Evolutionary conservation across 169 alveolate genomes (phyloP).

Genomic region (Theileria parva): DNA sequence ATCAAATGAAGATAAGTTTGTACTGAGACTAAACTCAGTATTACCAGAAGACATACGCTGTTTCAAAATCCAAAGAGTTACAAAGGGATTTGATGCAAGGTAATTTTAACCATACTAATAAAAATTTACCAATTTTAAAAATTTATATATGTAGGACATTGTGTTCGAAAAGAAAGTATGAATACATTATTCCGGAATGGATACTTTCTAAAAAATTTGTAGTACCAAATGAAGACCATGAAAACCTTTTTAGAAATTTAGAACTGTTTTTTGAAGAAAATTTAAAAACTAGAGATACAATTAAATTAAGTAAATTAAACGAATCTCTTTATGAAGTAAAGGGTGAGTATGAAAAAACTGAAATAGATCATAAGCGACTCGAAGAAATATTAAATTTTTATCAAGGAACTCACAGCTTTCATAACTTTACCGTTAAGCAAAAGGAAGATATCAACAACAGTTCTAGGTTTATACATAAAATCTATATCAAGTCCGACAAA

Average conservation of each 20-base stretch:
- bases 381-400: slow-evolving; percentile 65
- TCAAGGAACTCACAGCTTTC: slow-evolving; percentile 80
- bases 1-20: slow-evolving; percentile 59
- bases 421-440: slow-evolving; percentile 74
- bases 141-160: slow-evolving; percentile 51
- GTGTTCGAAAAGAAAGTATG: slow-evolving; percentile 82
- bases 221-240: slow-evolving; percentile 30
- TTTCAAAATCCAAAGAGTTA: slow-evolving; percentile 74
- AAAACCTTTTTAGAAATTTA: slow-evolving; percentile 17
- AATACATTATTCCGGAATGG: slow-evolving; percentile 77
- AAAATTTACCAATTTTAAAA: not conserved
- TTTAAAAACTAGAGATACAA: slow-evolving; percentile 11
- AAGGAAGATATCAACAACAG: slow-evolving; percentile 70
- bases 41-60: slow-evolving; percentile 74
- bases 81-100: slow-evolving; percentile 84
- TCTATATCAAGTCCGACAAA: slow-evolving; percentile 51
- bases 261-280: slow-evolving; percentile 31
- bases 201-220: slow-evolving; percentile 54
- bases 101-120: not conserved
- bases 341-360: slow-evolving; percentile 55
- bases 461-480: slow-evolving; percentile 75
- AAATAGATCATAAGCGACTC: slow-evolving; percentile 61
- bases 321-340: slow-evolving; percentile 32
- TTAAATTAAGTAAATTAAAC: slow-evolving; percentile 9
- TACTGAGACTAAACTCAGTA: slow-evolving; percentile 45